phyloP scores from a whole-genome alignment of 2,329 filamentous ascomycete genomes.

The Fusarium sororula region DNA sequence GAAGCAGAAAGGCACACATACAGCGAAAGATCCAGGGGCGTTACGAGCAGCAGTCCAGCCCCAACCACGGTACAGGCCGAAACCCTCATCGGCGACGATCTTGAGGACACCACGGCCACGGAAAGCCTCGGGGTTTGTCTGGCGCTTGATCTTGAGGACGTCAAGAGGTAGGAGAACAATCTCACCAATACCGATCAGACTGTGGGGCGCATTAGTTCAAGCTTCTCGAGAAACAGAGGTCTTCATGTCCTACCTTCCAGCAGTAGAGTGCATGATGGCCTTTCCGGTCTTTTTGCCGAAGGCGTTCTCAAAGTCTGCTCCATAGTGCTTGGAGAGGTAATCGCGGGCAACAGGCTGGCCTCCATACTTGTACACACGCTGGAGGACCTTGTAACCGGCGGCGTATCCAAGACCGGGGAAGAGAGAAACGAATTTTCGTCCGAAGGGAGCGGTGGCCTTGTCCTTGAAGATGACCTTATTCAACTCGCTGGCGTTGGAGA shows the following conservation, averaged over 20 bases:
- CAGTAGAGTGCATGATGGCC: conserved; percentile 96
- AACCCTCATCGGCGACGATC: conserved; percentile 93
- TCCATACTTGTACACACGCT: conserved; percentile 98
- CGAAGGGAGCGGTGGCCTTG: conserved; percentile 74
- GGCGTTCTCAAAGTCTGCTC: conserved; percentile 82
- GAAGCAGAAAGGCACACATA: conserved; percentile 57
- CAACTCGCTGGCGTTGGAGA: conserved; percentile 64
- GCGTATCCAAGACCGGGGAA: conserved; percentile 98
- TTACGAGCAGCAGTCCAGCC: conserved; percentile 98
- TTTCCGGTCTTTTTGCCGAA: conserved; percentile 98
- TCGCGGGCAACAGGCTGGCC: conserved; percentile 96
- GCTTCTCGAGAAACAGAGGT: background rate
- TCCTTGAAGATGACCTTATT: conserved; percentile 96
- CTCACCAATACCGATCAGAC: conserved; percentile 95
- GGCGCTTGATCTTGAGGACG: conserved; percentile 98
- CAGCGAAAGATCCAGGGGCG: conserved; percentile 94
- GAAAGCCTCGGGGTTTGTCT: conserved; percentile 99
- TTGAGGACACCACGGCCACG: conserved; percentile 88
- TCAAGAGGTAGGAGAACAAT: conserved; percentile 95
- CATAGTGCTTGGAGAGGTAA: conserved; percentile 83
- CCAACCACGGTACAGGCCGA: conserved; percentile 94
- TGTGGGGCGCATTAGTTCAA: conserved; percentile 49
- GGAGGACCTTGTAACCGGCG: conserved; percentile 95
- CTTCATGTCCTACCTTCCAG: conserved; percentile 73
- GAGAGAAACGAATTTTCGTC: conserved; percentile 88